These are phyloP conservation scores for Chaetomium cochliodes DNA, from an alignment of 495 filamentous ascomycete species.

Conservation along the genomic window DNA sequence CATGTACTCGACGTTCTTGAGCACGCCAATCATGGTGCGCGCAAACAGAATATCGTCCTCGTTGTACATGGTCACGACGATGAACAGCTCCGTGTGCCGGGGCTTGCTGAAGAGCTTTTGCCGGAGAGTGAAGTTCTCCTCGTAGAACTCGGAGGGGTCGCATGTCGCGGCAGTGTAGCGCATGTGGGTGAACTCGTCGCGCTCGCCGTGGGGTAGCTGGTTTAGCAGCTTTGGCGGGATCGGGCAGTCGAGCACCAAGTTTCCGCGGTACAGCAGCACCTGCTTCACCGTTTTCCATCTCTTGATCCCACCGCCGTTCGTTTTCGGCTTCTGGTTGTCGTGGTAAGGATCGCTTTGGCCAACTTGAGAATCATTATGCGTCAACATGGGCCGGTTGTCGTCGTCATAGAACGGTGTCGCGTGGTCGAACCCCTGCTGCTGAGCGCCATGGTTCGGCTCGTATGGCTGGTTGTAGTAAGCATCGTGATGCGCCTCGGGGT, in stretches of 20 bases:
- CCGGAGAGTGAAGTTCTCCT: conserved; percentile 86
- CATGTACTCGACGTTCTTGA: conserved; percentile 99
- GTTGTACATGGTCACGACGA: conserved; percentile 99
- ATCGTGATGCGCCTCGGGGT: conserved; percentile 82
- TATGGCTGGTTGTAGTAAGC: conserved; percentile 83
- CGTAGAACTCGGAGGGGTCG: conserved; percentile 84
- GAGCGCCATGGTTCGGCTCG: conserved; percentile 59
- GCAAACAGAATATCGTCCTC: conserved; percentile 97
- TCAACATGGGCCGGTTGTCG: conserved; percentile 52
- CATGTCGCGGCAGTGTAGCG: conserved; percentile 96
- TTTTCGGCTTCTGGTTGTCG: conserved; percentile 51
- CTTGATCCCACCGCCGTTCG: conserved; percentile 58
- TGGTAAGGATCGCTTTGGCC: conserved; percentile 47
- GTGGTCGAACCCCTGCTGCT: conserved; percentile 46
- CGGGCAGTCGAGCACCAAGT: conserved; percentile 95
- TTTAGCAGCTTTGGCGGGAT: conserved; percentile 86
- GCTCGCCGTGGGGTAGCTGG: conserved; percentile 81
- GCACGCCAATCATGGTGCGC: conserved; percentile 92
- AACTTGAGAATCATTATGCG: conserved; percentile 47
- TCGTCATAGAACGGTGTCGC: conserved; percentile 38
- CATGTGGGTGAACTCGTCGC: conserved; percentile 99
- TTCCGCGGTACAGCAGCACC: conserved; percentile 93
- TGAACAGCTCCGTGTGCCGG: conserved; percentile 93
- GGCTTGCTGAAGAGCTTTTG: conserved; percentile 93
- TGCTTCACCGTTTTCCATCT: conserved; percentile 99